Percentiles rank a stretch among this genome's conserved stretches.
Conservation (phyloP, 768 basidiomycete genomes). For the Jaapia argillacea region DNA sequence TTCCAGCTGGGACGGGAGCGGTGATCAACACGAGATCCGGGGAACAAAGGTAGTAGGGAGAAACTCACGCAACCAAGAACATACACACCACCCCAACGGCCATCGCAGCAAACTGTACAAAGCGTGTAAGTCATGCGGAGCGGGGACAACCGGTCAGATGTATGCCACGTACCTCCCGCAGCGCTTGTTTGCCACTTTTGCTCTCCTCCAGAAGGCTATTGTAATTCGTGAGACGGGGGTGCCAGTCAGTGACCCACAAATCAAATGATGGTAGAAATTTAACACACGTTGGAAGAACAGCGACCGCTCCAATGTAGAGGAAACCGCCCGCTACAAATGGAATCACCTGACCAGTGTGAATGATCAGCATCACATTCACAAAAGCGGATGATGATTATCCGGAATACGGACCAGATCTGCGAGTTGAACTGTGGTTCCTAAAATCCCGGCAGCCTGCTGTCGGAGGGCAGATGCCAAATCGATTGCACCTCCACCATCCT, state of each 20-base stretch:
- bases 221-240: too few relatives aligned
- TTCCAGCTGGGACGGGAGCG: too few relatives aligned
- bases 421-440: slow-evolving; percentile 73
- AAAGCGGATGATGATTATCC: slow-evolving; percentile 6
- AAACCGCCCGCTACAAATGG: slow-evolving; percentile 89
- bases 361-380: slow-evolving; percentile 10
- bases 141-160: slow-evolving; percentile 1
- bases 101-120: slow-evolving; percentile 90
- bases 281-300: slow-evolving; percentile 81
- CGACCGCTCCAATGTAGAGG: slow-evolving; percentile 88
- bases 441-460: slow-evolving; percentile 64
- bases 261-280: slow-evolving; percentile 1
- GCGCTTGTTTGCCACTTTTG: slow-evolving; percentile 79
- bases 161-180: slow-evolving; percentile 63
- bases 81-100: slow-evolving; percentile 84
- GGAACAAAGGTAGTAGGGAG: too few relatives aligned
- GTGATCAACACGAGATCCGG: slow-evolving; percentile 9
- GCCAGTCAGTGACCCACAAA: not conserved
- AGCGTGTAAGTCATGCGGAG: slow-evolving; percentile 11
- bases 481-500: slow-evolving; percentile 24
- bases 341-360: slow-evolving; percentile 60
- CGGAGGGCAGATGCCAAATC: slow-evolving; percentile 73
- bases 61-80: slow-evolving; percentile 88
- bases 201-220: slow-evolving; percentile 78
- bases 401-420: slow-evolving; percentile 58